These are phyloP conservation scores for Kodamaea fungicola DNA, from an alignment of 1,139 yeast genomes.

Conservation along the genomic window DNA sequence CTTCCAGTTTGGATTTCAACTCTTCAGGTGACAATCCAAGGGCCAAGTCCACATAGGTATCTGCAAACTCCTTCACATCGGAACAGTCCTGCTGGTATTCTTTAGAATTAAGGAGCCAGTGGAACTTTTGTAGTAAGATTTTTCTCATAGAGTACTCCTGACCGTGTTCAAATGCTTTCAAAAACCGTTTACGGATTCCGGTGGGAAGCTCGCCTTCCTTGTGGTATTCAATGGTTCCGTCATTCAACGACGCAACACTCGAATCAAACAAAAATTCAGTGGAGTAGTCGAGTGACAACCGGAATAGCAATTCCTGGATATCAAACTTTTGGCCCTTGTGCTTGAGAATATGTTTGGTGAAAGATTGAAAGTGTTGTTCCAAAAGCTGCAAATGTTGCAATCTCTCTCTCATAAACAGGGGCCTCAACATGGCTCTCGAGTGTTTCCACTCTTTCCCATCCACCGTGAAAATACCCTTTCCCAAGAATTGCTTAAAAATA, in stretches of 20 bases:
- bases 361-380: constrained; percentile 42
- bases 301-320: constrained; percentile 36
- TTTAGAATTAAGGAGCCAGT: constrained; percentile 24
- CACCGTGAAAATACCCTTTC: constrained; percentile 56
- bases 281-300: constrained; percentile 39
- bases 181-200: constrained; percentile 16
- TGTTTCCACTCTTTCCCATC: constrained; percentile 58
- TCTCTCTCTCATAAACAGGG: constrained; percentile 56
- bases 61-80: constrained; percentile 26
- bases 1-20: constrained; percentile 33
- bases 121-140: constrained; percentile 26
- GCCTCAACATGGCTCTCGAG: constrained; percentile 54
- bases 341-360: constrained; percentile 32
- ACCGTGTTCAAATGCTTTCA: constrained; percentile 28
- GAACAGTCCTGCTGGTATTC: constrained; percentile 25
- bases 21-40: constrained; percentile 29
- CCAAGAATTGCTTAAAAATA: constrained; percentile 43
- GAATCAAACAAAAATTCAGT: constrained; percentile 41
- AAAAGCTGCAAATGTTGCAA: constrained; percentile 47
- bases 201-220: not conserved
- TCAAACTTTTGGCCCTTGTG: constrained; percentile 23
- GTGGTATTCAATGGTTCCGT: constrained; percentile 23
- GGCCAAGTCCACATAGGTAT: constrained; percentile 26
- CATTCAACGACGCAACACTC: constrained; percentile 28
- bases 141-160: constrained; percentile 30